Percentiles rank a stretch among this genome's conserved stretches.
Conservation (phyloP, 2,329 filamentous ascomycete genomes). For the Penicillium sp. region DNA sequence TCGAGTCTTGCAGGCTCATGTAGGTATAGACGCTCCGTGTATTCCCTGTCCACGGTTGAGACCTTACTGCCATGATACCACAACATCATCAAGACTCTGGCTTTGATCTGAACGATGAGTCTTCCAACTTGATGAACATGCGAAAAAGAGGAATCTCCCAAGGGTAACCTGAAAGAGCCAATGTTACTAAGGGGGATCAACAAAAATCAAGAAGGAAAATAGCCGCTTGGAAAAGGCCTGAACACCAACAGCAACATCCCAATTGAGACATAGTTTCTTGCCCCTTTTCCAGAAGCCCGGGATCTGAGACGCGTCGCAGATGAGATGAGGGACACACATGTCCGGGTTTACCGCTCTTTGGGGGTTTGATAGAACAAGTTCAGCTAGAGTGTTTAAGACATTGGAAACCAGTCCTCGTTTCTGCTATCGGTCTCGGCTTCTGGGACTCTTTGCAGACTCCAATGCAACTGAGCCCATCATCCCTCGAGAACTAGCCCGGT, state of each 20-base stretch:
- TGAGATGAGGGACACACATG: slow-evolving; percentile 13
- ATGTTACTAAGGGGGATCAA: not conserved
- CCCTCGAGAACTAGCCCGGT: slow-evolving; percentile 5
- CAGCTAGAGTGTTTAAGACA: slow-evolving; percentile 22
- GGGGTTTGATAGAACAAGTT: not conserved
- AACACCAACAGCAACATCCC: slow-evolving; percentile 16
- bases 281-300: slow-evolving; percentile 17
- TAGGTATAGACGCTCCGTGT: not conserved
- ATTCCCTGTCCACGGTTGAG: not conserved
- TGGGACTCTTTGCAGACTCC: slow-evolving; percentile 4
- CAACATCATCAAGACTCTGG: not conserved
- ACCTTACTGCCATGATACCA: not conserved
- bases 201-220: not conserved
- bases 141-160: not conserved
- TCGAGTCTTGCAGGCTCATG: slow-evolving; percentile 2
- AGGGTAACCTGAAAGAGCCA: slow-evolving; percentile 1
- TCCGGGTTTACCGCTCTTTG: slow-evolving; percentile 22
- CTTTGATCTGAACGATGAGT: not conserved
- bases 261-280: slow-evolving; percentile 15
- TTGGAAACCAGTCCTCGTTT: slow-evolving; percentile 14
- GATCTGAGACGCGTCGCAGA: slow-evolving; percentile 3
- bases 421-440: slow-evolving; percentile 8
- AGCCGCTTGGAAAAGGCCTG: slow-evolving; percentile 4
- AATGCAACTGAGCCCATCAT: not conserved
- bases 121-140: not conserved